Percentiles rank a stretch among this genome's conserved stretches.
Conservation (phyloP, 2,329 filamentous ascomycete species). For the Trichoderma atrobrunneum region DNA sequence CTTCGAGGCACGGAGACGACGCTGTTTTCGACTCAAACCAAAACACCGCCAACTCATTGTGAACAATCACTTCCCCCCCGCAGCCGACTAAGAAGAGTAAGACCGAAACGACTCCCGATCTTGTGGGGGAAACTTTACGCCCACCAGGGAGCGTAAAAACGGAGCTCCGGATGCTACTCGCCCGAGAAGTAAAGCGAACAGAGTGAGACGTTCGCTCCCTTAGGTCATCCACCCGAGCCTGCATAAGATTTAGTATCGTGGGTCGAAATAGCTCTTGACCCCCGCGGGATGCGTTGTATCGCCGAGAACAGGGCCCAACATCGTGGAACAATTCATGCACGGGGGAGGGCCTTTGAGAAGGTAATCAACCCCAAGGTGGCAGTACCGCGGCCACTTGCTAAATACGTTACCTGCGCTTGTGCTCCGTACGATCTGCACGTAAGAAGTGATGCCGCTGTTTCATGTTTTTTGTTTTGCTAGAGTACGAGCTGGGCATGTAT, state of each 20-base stretch:
- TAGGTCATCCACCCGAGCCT: neutral
- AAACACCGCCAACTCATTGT: neutral
- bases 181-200: neutral
- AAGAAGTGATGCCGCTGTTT: neutral
- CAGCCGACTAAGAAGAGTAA: neutral
- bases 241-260: neutral
- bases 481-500: neutral
- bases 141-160: neutral
- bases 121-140: constrained; percentile 9
- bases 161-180: neutral
- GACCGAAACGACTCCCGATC: constrained; percentile 11
- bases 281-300: constrained; percentile 2
- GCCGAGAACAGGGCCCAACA: neutral
- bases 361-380: neutral
- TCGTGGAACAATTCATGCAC: neutral
- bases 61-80: neutral
- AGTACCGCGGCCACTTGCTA: neutral
- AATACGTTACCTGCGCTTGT: neutral
- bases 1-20: neutral
- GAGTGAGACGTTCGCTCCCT: neutral
- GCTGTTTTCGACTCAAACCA: neutral
- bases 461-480: neutral
- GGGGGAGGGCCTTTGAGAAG: neutral
- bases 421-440: neutral
- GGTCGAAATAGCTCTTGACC: neutral